These are phyloP conservation scores for Colletotrichum filicis DNA, from an alignment of 2,329 filamentous ascomycete species.

Conservation along the genomic window DNA sequence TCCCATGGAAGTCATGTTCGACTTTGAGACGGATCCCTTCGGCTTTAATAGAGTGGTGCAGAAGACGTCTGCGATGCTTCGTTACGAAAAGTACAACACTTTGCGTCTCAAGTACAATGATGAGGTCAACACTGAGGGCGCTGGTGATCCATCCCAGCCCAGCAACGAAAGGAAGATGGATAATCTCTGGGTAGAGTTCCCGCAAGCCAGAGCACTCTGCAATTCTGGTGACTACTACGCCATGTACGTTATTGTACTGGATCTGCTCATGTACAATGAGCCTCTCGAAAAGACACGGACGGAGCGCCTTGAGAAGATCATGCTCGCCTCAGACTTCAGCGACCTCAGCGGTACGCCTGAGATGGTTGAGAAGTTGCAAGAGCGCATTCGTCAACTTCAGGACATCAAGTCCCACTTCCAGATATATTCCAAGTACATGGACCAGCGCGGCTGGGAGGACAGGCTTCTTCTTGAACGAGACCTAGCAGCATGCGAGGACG, in stretches of 20 bases:
- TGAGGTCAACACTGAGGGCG: constrained; percentile 78
- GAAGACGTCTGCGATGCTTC: constrained; percentile 92
- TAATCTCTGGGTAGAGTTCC: constrained; percentile 96
- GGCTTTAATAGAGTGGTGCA: constrained; percentile 98
- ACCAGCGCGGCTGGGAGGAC: constrained; percentile 92
- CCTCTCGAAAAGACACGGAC: constrained; percentile 96
- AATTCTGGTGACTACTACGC: constrained; percentile 98
- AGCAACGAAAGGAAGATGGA: constrained; percentile 85
- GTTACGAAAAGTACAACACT: constrained; percentile 98
- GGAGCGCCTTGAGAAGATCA: constrained; percentile 97
- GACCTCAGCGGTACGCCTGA: constrained; percentile 93
- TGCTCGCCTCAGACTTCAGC: constrained; percentile 98
- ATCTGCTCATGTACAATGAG: constrained; percentile 95
- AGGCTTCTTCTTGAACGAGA: constrained; percentile 90
- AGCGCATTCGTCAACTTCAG: constrained; percentile 91
- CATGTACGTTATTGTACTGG: constrained; percentile 97
- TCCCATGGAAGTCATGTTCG: constrained; percentile 97
- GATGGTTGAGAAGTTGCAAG: constrained; percentile 91
- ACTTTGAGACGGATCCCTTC: constrained; percentile 92
- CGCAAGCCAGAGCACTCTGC: constrained; percentile 91
- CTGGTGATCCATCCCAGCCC: constrained; percentile 61
- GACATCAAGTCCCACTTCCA: constrained; percentile 98
- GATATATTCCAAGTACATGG: constrained; percentile 86
- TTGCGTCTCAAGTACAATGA: constrained; percentile 97
- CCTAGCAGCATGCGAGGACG: constrained; percentile 89